A percentile compares a stretch with the other conserved stretches of the same genome.
Conservation (phyloP, 2,329 filamentous ascomycete species). For the Penicillium aurantiogriseum region DNA sequence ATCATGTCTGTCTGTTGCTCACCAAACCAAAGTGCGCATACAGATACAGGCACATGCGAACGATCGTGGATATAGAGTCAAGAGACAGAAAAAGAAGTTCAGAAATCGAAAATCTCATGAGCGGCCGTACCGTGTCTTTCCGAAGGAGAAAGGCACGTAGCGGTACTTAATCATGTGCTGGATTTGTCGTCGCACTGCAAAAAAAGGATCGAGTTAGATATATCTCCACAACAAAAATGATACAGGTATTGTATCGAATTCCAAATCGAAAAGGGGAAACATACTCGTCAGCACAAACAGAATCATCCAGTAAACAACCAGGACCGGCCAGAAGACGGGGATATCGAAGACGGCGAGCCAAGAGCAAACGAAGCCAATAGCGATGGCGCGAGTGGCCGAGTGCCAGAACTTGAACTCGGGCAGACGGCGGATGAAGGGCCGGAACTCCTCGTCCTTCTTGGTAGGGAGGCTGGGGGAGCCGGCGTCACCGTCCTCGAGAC, state of each 20-base stretch:
- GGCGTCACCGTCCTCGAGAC: constrained; percentile 88
- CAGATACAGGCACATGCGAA: constrained; percentile 11
- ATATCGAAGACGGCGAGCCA: constrained; percentile 96
- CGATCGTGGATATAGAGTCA: constrained; percentile 11
- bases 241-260: background rate
- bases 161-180: constrained; percentile 99
- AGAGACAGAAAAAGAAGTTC: constrained; percentile 10
- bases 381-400: constrained; percentile 82
- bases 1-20: constrained; percentile 17
- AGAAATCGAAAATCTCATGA: constrained; percentile 24
- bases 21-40: constrained; percentile 11
- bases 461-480: constrained; percentile 71
- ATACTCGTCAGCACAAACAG: constrained; percentile 91
- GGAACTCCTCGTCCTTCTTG: constrained; percentile 96
- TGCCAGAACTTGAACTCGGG: constrained; percentile 99
- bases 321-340: constrained; percentile 97
- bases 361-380: constrained; percentile 79
- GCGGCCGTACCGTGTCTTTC: constrained; percentile 73
- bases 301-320: constrained; percentile 99
- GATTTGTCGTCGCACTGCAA: constrained; percentile 91
- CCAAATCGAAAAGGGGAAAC: constrained; percentile 39
- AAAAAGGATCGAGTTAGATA: constrained; percentile 12
- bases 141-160: constrained; percentile 90
- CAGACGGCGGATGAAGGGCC: constrained; percentile 90
- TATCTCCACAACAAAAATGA: background rate